Base-by-base conservation (phyloP, 1,139 yeast genomes). In the Geotrichum macrosporum region DNA sequence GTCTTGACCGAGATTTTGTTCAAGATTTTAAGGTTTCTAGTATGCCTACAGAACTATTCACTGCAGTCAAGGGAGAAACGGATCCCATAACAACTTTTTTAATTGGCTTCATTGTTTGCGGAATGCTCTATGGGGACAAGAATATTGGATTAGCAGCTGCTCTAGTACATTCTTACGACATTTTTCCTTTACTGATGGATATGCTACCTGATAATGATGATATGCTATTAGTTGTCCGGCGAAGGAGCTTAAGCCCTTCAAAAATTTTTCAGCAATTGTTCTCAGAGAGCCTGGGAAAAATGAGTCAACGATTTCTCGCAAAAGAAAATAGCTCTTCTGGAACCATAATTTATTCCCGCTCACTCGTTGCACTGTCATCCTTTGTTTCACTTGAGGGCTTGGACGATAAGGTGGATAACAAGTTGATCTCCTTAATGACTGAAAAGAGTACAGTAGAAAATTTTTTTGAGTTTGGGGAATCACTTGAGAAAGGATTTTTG, bases 1-100 rank as follows among this genome's bases (percentile, higher is more conserved):
- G 61, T 16, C 44, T 53, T 22, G 64, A 62, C 24, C 48, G 46
- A 4, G 60, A 55, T 1, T 65, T 65, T 53, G 47, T 53, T 1
- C 50, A 48, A 18, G 52, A 54, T 6, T 48, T 55, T 38, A 49
- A 52, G 22, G 38, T 57, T 3, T 46, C 59, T 1, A 46, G 51
- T 10, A 52, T 56, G 40, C 56, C 57, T 1, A 47, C 46, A 1
- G 49, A 47, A 21, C 41, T 60, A 15, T 48, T 55, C 20, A 38
- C 48, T 13, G 41, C 41, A 9, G 50, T 57, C 16, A 40, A 49
- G 13, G 40, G 34, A 2, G 44, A 24, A 9, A 9, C 3, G 1
- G 52, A 50, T 27, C 22, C 49, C 24, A 35, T 50, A 13, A 42
- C 42, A 15, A 36, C 48, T 1, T 40, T 53, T 18, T 45, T 53